phyloP scores from a whole-genome alignment of 2,329 filamentous ascomycete species.

The Aureobasidium subglaciale region DNA sequence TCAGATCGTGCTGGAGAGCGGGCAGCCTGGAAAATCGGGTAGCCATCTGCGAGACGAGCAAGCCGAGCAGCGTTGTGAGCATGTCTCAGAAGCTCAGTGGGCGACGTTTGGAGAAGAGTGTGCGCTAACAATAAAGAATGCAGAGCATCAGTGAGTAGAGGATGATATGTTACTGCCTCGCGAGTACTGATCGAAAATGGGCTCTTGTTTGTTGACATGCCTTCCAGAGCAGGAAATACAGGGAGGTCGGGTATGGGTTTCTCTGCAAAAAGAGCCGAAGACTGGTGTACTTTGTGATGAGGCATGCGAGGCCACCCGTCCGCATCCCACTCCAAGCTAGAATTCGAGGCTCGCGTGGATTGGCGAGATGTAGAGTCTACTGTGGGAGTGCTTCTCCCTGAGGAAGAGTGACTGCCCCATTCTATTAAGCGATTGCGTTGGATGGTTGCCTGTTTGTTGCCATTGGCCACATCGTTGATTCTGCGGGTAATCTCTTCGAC shows the following conservation, averaged over 20 bases:
- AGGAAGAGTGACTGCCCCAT: slow-evolving; percentile 17
- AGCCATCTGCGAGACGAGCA: slow-evolving; percentile 66
- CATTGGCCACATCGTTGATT: slow-evolving; percentile 50
- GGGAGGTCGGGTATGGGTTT: slow-evolving; percentile 61
- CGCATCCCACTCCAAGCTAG: slow-evolving; percentile 25
- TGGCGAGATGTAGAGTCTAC: slow-evolving; percentile 39
- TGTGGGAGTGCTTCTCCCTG: slow-evolving; percentile 16
- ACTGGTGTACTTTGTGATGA: slow-evolving; percentile 44
- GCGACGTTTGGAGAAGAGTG: slow-evolving; percentile 68
- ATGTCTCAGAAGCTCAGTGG: slow-evolving; percentile 70
- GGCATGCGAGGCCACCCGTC: slow-evolving; percentile 42
- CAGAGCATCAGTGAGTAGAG: slow-evolving; percentile 68
- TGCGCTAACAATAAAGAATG: slow-evolving; percentile 74
- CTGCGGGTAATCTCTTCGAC: slow-evolving; percentile 52
- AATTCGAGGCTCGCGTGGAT: slow-evolving; percentile 22
- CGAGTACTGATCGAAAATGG: slow-evolving; percentile 37
- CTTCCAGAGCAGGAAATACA: slow-evolving; percentile 50
- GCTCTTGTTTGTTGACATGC: slow-evolving; percentile 21
- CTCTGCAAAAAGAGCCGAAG: slow-evolving; percentile 63
- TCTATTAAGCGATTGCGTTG: slow-evolving; percentile 26
- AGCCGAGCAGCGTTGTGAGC: slow-evolving; percentile 75
- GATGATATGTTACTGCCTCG: slow-evolving; percentile 72
- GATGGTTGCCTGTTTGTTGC: slow-evolving; percentile 26
- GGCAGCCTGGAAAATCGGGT: slow-evolving; percentile 69
- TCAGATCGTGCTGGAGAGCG: slow-evolving; percentile 66